Percentiles rank a stretch among this genome's conserved stretches.
Evolutionary conservation across 768 basidiomycete species (phyloP).

Genomic region (Hydnomerulius pinastri): DNA sequence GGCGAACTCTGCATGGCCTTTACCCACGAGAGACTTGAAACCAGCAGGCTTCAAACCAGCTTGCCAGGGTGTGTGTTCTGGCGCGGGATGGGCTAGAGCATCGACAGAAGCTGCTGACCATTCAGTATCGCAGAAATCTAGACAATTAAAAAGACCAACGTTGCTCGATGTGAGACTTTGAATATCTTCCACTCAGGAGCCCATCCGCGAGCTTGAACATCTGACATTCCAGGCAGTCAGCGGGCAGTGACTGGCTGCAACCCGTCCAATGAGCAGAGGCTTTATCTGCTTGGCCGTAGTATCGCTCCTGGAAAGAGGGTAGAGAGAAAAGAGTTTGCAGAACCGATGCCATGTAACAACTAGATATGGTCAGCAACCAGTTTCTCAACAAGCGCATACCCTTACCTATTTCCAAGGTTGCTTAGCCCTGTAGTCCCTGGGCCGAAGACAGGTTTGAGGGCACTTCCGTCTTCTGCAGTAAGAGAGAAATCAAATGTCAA

Average conservation of each 20-base stretch:
- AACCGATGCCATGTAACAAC: slow-evolving; percentile 97
- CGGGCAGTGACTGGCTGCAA: slow-evolving; percentile 72
- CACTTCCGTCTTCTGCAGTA: slow-evolving; percentile 81
- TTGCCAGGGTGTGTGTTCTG: slow-evolving; percentile 47
- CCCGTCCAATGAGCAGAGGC: slow-evolving; percentile 54
- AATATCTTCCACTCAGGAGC: slow-evolving; percentile 89
- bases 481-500: slow-evolving; percentile 93
- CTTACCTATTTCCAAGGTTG: slow-evolving; percentile 89
- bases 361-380: slow-evolving; percentile 27
- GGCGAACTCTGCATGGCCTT: slow-evolving; percentile 90
- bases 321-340: slow-evolving; percentile 86
- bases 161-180: slow-evolving; percentile 52
- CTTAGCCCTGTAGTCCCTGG: slow-evolving; percentile 85
- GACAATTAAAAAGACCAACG: slow-evolving; percentile 14
- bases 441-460: slow-evolving; percentile 86
- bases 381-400: neutral
- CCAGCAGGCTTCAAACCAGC: slow-evolving; percentile 77
- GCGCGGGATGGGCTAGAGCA: slow-evolving; percentile 33
- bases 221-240: slow-evolving; percentile 92
- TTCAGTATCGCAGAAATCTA: slow-evolving; percentile 9
- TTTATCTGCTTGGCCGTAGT: slow-evolving; percentile 43
- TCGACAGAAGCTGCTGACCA: slow-evolving; percentile 26
- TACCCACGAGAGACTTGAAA: slow-evolving; percentile 90
- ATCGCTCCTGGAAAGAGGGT: slow-evolving; percentile 72
- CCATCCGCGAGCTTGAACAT: slow-evolving; percentile 93